Evolutionary conservation across 768 basidiomycete species (phyloP).

Genomic region (Daedaleopsis sinensis): DNA sequence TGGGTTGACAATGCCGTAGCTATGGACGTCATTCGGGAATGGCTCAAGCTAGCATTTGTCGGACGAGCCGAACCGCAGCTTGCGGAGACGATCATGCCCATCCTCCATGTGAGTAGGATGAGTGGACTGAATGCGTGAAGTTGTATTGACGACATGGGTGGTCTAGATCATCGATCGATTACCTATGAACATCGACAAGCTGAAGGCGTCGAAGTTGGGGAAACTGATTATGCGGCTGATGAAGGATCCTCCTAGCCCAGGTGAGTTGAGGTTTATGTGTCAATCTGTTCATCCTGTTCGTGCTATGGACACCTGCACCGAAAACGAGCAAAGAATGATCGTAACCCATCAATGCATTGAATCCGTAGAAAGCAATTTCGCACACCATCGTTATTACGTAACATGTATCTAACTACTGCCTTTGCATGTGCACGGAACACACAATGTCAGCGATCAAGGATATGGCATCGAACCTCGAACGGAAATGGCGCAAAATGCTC

Average conservation of each 20-base stretch:
- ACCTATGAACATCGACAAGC: slow-evolving; percentile 69
- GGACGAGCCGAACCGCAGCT: slow-evolving; percentile 56
- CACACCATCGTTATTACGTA: slow-evolving; percentile 8
- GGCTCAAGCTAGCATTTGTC: slow-evolving; percentile 73
- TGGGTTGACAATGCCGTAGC: slow-evolving; percentile 80
- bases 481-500: slow-evolving; percentile 75
- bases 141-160: background rate
- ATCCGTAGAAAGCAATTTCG: background rate
- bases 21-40: slow-evolving; percentile 79
- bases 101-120: slow-evolving; percentile 73
- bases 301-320: background rate
- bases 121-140: background rate
- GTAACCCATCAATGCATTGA: background rate
- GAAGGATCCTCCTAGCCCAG: slow-evolving; percentile 75
- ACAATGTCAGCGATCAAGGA: slow-evolving; percentile 80
- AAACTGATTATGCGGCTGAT: slow-evolving; percentile 77
- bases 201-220: slow-evolving; percentile 75
- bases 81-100: slow-evolving; percentile 82
- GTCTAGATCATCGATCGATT: slow-evolving; percentile 81
- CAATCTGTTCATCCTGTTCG: background rate
- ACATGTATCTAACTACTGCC: slow-evolving; percentile 70
- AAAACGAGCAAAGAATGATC: background rate
- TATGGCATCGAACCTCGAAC: slow-evolving; percentile 88
- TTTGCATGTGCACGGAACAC: slow-evolving; percentile 43
- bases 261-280: slow-evolving; percentile 55